Evolutionary conservation across 1,284 basidiomycete species (phyloP).

Genomic region (Cryptococcus hybrid): DNA sequence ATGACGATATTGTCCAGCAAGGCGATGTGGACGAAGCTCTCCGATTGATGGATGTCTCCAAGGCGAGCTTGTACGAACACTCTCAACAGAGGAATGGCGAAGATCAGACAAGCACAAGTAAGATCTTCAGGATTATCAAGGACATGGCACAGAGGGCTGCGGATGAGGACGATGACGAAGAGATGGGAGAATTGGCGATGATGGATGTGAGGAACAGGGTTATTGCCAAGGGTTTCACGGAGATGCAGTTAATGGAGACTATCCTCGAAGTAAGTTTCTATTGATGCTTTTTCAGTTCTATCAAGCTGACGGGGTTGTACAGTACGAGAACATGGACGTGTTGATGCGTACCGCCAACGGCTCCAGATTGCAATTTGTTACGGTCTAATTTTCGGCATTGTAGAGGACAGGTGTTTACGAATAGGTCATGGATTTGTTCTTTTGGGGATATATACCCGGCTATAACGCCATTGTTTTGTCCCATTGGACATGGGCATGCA

Average conservation of each 20-base stretch:
- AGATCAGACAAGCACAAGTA: constrained; percentile 74
- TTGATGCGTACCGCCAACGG: constrained; percentile 72
- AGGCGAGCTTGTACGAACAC: constrained; percentile 79
- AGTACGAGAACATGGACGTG: constrained; percentile 82
- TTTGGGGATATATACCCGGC: not conserved
- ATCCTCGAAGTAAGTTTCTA: constrained; percentile 63
- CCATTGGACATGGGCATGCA: not conserved
- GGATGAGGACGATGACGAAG: constrained; percentile 61
- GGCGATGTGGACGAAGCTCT: constrained; percentile 96
- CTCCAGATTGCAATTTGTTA: constrained; percentile 61
- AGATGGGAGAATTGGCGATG: constrained; percentile 63
- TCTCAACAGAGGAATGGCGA: constrained; percentile 56
- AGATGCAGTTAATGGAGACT: constrained; percentile 81
- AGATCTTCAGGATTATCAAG: constrained; percentile 87
- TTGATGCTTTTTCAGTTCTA: not conserved
- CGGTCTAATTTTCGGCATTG: constrained; percentile 8
- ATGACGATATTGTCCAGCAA: constrained; percentile 73
- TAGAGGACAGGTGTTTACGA: not conserved
- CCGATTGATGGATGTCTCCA: constrained; percentile 93
- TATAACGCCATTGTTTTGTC: too few relatives aligned
- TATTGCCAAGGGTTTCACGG: constrained; percentile 82
- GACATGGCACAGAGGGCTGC: constrained; percentile 64
- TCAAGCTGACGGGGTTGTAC: constrained; percentile 1
- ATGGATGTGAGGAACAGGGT: constrained; percentile 81
- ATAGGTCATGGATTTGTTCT: not conserved